A percentile compares a stretch with the other conserved stretches of the same genome.
Evolutionary conservation across 2,329 filamentous ascomycete genomes (phyloP).

Genomic region (Thelonectria discophora): DNA sequence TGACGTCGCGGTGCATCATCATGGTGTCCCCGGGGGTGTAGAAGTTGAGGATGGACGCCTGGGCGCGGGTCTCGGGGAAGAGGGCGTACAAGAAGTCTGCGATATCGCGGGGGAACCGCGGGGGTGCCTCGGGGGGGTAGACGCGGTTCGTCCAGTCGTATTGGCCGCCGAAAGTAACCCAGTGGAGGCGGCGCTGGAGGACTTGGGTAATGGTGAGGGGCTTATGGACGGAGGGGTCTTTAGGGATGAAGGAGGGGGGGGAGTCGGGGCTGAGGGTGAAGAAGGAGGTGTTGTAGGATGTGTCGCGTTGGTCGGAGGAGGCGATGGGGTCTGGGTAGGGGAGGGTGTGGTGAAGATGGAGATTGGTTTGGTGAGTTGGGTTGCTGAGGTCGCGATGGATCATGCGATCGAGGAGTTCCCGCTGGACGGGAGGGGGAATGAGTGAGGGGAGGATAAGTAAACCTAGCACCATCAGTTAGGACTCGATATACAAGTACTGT

Average conservation of each 20-base stretch:
- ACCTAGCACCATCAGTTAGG: constrained; percentile 60
- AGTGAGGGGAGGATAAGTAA: constrained; percentile 81
- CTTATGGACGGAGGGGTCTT: constrained; percentile 78
- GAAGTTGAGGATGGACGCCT: constrained; percentile 94
- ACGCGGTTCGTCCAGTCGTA: constrained; percentile 93
- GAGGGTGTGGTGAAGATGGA: constrained; percentile 83
- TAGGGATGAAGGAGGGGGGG: constrained; percentile 69
- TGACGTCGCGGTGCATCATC: constrained; percentile 93
- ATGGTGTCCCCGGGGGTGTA: constrained; percentile 92
- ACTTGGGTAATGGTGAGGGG: constrained; percentile 74
- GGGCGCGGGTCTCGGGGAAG: constrained; percentile 80
- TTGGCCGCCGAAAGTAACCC: constrained; percentile 93
- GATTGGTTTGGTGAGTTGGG: constrained; percentile 81
- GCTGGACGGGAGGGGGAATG: constrained; percentile 74
- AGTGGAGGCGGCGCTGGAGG: constrained; percentile 83
- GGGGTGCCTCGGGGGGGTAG: constrained; percentile 76
- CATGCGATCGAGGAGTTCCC: constrained; percentile 73
- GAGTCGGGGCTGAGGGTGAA: constrained; percentile 60
- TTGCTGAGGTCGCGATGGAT: constrained; percentile 81
- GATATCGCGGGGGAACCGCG: constrained; percentile 79
- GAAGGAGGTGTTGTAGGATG: constrained; percentile 62
- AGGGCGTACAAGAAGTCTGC: constrained; percentile 71
- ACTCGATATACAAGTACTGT: background rate
- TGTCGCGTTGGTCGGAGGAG: too few relatives aligned
- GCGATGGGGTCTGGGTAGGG: constrained; percentile 60